Evolutionary conservation across 2,329 filamentous ascomycete genomes (phyloP), one percentile per base, ranked within the genome.

Genomic region (Colletotrichum sp.): DNA sequence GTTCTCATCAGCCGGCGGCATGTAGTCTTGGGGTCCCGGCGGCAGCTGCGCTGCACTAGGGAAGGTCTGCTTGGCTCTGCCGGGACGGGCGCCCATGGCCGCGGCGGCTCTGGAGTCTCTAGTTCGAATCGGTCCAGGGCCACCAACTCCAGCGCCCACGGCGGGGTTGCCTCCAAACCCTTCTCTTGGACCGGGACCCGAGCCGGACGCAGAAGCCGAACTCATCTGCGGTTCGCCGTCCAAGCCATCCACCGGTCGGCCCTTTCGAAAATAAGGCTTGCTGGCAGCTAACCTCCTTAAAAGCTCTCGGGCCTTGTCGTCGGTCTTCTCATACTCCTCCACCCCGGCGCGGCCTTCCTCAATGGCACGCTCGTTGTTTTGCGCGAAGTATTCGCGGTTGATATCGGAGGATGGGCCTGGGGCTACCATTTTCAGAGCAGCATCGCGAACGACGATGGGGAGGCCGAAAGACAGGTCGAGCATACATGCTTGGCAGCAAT

Each of bases 401-500:
- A 99, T 95, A 71, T 95, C 94, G 83, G 95, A 98, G 78, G 95
- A 92, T 1, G 97, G 97, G 0, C 97, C 97, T 0, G 97, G 96
- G 1, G 96, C 96, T 57, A 99, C 95, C 94, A 99, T 98, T 88
- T 99, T 99, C 78, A 99, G 89, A 7, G 98, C 97, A 5, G 97
- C 97, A 88, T 99, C 97, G 82, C 97, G 93, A 75, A 99, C 95
- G 16, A 96, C 95, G 82, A 99, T 98, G 13, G 97, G 97, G 32
- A 99, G 89, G 28, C 97, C 98, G 82, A 99, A 99, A 15, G 95
- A 96, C 76, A 99, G 88, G 89, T 99, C 97, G 69, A 99, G 93
- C 95, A 99, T 99, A 88, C 97, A 99, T 87, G 94, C 96, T 88
- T 99, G 97, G 83, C 97, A 99, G 88, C 97, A 99, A 88, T 99